These are phyloP conservation scores for Lasiosphaeria hispida DNA, from an alignment of 495 filamentous ascomycete species.

Conservation along the genomic window DNA sequence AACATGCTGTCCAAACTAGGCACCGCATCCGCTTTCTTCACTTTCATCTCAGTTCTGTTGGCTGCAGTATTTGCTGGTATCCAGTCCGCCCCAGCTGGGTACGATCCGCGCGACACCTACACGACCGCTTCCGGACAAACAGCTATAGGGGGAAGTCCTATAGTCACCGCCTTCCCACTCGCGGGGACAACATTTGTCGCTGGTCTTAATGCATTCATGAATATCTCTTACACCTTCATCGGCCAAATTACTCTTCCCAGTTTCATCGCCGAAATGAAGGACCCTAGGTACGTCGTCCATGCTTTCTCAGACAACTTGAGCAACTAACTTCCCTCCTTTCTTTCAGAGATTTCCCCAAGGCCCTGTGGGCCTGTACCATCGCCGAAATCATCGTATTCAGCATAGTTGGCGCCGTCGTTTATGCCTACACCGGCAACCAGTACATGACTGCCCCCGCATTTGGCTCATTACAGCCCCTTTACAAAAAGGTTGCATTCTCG, in stretches of 20 bases:
- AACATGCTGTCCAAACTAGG: slow-evolving; percentile 71
- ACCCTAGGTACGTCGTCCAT: slow-evolving; percentile 46
- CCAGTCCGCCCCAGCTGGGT: slow-evolving; percentile 64
- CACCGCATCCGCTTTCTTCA: slow-evolving; percentile 74
- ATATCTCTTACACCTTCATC: slow-evolving; percentile 91
- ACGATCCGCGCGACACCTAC: slow-evolving; percentile 46
- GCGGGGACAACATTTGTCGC: slow-evolving; percentile 72
- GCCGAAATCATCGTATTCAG: slow-evolving; percentile 80
- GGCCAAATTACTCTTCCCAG: slow-evolving; percentile 87
- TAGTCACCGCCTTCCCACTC: slow-evolving; percentile 63
- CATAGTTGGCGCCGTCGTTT: slow-evolving; percentile 70
- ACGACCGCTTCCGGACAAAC: slow-evolving; percentile 31
- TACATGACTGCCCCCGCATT: slow-evolving; percentile 83
- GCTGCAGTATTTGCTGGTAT: slow-evolving; percentile 75
- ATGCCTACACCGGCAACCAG: slow-evolving; percentile 78
- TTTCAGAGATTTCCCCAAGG: slow-evolving; percentile 76
- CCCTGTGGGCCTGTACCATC: slow-evolving; percentile 82
- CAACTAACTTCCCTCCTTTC: neutral
- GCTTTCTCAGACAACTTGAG: neutral
- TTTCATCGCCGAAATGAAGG: slow-evolving; percentile 90
- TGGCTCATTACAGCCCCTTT: slow-evolving; percentile 68
- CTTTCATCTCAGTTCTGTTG: slow-evolving; percentile 79
- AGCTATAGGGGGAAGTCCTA: slow-evolving; percentile 52
- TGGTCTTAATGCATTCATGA: slow-evolving; percentile 80
- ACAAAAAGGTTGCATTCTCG: slow-evolving; percentile 80